These are phyloP conservation scores for Vitis rupestris DNA, from an alignment of 164 flowering plant species.

Conservation along the genomic window DNA sequence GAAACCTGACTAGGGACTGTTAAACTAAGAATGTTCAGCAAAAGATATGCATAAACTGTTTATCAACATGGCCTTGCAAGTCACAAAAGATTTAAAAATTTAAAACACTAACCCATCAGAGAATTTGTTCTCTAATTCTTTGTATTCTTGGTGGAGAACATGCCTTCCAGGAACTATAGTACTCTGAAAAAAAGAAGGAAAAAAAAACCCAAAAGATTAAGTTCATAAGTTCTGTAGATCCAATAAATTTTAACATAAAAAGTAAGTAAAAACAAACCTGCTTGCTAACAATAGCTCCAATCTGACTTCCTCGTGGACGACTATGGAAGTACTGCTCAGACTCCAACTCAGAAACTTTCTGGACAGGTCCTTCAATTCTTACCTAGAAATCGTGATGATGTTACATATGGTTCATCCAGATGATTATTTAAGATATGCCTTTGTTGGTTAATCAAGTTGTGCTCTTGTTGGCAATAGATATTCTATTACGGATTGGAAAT, in stretches of 20 bases:
- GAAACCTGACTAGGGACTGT: not conserved
- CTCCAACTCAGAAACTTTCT: slow-evolving; percentile 82
- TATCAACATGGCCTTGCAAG: not conserved
- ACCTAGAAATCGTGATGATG: slow-evolving; percentile 43
- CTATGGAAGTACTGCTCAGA: slow-evolving; percentile 89
- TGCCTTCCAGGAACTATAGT: slow-evolving; percentile 76
- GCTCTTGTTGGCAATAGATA: not conserved
- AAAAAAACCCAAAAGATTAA: not conserved
- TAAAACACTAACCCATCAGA: slow-evolving; percentile 66
- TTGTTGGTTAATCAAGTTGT: not conserved
- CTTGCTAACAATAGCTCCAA: slow-evolving; percentile 86
- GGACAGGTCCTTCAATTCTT: slow-evolving; percentile 83
- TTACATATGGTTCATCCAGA: not conserved
- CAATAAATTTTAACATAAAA: not conserved
- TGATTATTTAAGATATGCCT: not conserved
- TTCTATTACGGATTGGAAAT: not conserved
- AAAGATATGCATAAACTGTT: not conserved
- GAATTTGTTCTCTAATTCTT: slow-evolving; percentile 66
- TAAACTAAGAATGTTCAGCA: not conserved
- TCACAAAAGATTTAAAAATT: not conserved
- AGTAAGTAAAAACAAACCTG: slow-evolving; percentile 45
- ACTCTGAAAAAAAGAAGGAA: slow-evolving; percentile 49
- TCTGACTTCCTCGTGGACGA: slow-evolving; percentile 91
- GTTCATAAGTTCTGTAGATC: not conserved
- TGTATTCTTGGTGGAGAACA: slow-evolving; percentile 54